Evolutionary conservation across 495 filamentous ascomycete genomes (phyloP).

Genomic region (Penicillium dipodomyicola): DNA sequence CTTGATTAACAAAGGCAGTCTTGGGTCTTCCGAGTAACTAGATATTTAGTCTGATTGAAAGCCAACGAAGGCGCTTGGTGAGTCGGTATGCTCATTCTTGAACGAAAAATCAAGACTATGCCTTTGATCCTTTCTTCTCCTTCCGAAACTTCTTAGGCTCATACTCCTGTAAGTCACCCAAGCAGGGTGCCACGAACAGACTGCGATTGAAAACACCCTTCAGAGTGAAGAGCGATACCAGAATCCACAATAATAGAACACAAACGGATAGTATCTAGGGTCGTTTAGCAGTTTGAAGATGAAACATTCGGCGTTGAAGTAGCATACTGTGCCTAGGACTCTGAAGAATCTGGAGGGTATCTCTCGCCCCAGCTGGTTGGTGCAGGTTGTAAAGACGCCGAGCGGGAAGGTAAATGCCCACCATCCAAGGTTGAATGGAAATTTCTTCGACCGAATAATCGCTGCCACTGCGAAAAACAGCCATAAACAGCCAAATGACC

Average conservation of each 20-base stretch:
- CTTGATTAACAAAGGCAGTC: no score
- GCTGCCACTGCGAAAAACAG: constrained; percentile 41
- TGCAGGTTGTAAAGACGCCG: constrained; percentile 47
- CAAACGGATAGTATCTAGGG: not conserved
- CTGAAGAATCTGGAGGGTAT: constrained; percentile 46
- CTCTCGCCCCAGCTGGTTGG: constrained; percentile 40
- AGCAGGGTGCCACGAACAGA: not conserved
- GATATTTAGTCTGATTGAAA: not conserved
- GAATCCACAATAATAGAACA: not conserved
- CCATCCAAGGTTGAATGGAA: constrained; percentile 60
- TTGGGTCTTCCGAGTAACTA: not conserved
- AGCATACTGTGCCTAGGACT: constrained; percentile 38
- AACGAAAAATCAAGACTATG: not conserved
- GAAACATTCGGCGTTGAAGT: not conserved
- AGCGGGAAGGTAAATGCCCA: constrained; percentile 57
- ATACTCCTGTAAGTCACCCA: not conserved
- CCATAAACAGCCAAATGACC: constrained; percentile 44
- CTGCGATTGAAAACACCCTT: not conserved
- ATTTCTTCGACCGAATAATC: constrained; percentile 30
- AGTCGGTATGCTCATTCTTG: not conserved
- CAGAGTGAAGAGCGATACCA: not conserved
- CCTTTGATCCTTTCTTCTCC: not conserved
- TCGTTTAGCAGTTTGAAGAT: not conserved
- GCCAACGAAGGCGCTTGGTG: not conserved
- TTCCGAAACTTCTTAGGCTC: not conserved